These are phyloP conservation scores for Vishniacozyma victoriae DNA, from an alignment of 768 basidiomycete genomes.

Conservation along the genomic window DNA sequence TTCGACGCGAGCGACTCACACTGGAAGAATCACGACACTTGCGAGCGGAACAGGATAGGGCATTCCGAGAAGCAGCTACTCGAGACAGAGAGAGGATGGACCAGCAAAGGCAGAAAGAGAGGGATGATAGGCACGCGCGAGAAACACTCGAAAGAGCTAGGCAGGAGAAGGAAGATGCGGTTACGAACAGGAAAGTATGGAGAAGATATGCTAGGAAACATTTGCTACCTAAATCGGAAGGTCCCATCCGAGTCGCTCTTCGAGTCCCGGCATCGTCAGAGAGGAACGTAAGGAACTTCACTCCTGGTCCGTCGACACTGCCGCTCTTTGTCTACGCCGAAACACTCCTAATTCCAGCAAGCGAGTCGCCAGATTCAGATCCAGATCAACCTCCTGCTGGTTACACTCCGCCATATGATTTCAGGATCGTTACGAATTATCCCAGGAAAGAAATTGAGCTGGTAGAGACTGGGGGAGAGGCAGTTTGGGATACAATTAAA, in stretches of 20 bases:
- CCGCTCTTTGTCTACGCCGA: slow-evolving; percentile 39
- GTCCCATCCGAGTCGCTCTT: slow-evolving; percentile 40
- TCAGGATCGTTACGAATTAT: slow-evolving; percentile 38
- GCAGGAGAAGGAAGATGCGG: slow-evolving; percentile 21
- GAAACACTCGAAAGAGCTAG: slow-evolving; percentile 34
- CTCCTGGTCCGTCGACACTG: slow-evolving; percentile 11
- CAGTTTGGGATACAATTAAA: slow-evolving; percentile 32
- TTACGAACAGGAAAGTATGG: slow-evolving; percentile 51
- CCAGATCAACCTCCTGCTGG: slow-evolving; percentile 24
- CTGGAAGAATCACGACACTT: slow-evolving; percentile 56
- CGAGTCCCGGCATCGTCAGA: slow-evolving; percentile 30
- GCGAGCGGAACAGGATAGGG: slow-evolving; percentile 67
- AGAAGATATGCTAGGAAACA: slow-evolving; percentile 57
- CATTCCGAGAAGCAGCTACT: slow-evolving; percentile 61
- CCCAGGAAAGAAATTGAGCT: slow-evolving; percentile 32
- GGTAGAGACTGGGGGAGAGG: slow-evolving; percentile 13
- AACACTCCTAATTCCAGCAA: slow-evolving; percentile 32
- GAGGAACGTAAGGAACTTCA: slow-evolving; percentile 31
- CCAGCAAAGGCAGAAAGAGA: slow-evolving; percentile 54
- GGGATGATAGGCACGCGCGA: slow-evolving; percentile 29
- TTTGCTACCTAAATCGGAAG: slow-evolving; percentile 47
- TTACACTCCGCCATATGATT: slow-evolving; percentile 14
- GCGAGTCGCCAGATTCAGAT: slow-evolving; percentile 12
- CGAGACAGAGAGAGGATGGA: slow-evolving; percentile 64
- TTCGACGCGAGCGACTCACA: slow-evolving; percentile 50